Percentiles rank a stretch among this genome's conserved stretches.
These are phyloP conservation scores for Gorgonomyces haynaldii DNA, from an alignment of 192 early-diverging fungal genomes.

Conservation along the genomic window DNA sequence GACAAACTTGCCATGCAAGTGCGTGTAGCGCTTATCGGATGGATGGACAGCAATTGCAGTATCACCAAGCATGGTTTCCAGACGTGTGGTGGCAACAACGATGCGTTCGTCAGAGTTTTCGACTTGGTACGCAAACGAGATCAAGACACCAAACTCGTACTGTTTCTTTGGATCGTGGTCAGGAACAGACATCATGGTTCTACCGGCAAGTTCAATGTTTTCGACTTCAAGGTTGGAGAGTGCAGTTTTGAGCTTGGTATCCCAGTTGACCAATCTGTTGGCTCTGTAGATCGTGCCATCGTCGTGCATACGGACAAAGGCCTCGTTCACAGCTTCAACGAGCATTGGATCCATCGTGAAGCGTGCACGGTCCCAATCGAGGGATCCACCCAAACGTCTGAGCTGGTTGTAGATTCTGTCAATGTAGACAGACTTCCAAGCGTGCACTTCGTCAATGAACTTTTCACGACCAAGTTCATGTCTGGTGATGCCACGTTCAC, in stretches of 20 bases:
- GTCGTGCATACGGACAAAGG: slow-evolving; percentile 87
- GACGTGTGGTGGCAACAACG: slow-evolving; percentile 94
- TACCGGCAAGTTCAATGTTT: slow-evolving; percentile 72
- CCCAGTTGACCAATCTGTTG: slow-evolving; percentile 98
- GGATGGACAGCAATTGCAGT: slow-evolving; percentile 94
- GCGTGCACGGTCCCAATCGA: slow-evolving; percentile 82
- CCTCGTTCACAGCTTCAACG: slow-evolving; percentile 77
- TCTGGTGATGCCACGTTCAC: slow-evolving; percentile 67
- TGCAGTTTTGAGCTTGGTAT: slow-evolving; percentile 87
- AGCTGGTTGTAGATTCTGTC: slow-evolving; percentile 79
- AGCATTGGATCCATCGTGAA: slow-evolving; percentile 85
- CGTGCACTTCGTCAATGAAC: slow-evolving; percentile 82
- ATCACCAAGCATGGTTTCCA: slow-evolving; percentile 99
- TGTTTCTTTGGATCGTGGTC: slow-evolving; percentile 88
- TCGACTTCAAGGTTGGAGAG: slow-evolving; percentile 96
- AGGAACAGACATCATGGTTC: slow-evolving; percentile 74
- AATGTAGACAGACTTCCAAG: slow-evolving; percentile 70
- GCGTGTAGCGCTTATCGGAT: slow-evolving; percentile 78
- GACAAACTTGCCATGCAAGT: slow-evolving; percentile 87
- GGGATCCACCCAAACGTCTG: slow-evolving; percentile 76
- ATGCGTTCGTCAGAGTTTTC: slow-evolving; percentile 79
- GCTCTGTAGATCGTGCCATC: slow-evolving; percentile 94
- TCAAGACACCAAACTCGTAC: slow-evolving; percentile 97
- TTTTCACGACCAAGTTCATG: slow-evolving; percentile 87
- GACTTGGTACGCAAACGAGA: slow-evolving; percentile 87